Conservation (phyloP, 2,329 filamentous ascomycete species). For the Pseudogymnoascus sp. region DNA sequence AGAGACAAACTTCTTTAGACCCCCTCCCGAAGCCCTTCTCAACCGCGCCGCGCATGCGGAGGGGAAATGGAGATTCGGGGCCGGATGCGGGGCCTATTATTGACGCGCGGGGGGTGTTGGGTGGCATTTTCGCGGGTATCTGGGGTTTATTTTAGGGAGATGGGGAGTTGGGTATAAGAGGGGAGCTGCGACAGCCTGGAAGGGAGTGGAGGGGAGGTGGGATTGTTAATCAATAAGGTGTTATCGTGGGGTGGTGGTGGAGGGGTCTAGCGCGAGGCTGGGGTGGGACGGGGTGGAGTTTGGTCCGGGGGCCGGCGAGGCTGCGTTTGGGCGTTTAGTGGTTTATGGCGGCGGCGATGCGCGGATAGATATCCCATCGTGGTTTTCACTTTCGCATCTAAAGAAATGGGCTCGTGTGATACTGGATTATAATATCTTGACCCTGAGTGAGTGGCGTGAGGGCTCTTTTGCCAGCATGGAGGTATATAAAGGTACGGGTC, state of each 20-base stretch:
- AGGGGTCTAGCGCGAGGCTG: constrained; percentile 4
- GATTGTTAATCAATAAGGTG: neutral
- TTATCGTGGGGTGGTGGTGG: neutral
- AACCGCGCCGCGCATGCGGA: constrained; percentile 76
- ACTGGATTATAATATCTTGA: too few species aligned
- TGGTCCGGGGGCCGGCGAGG: neutral
- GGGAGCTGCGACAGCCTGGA: neutral
- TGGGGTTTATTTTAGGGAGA: neutral
- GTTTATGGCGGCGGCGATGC: neutral
- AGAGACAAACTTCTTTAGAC: constrained; percentile 90
- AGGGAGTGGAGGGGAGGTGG: neutral
- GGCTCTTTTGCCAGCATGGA: too few species aligned
- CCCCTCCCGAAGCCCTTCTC: constrained; percentile 91
- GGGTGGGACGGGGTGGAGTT: neutral
- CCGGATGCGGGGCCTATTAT: constrained; percentile 68
- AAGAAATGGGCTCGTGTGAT: too few species aligned
- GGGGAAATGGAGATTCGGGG: constrained; percentile 71
- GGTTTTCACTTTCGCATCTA: too few species aligned
- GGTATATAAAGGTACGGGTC: too few species aligned
- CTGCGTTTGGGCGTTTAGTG: neutral
- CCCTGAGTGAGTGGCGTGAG: too few species aligned
- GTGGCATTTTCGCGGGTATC: constrained; percentile 9
- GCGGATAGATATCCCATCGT: too few species aligned
- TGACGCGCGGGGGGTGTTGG: constrained; percentile 46
- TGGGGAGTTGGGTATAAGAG: neutral